Evolutionary conservation across 2,329 filamentous ascomycete species (phyloP).

Genomic region (Paecilomyces fulvus): DNA sequence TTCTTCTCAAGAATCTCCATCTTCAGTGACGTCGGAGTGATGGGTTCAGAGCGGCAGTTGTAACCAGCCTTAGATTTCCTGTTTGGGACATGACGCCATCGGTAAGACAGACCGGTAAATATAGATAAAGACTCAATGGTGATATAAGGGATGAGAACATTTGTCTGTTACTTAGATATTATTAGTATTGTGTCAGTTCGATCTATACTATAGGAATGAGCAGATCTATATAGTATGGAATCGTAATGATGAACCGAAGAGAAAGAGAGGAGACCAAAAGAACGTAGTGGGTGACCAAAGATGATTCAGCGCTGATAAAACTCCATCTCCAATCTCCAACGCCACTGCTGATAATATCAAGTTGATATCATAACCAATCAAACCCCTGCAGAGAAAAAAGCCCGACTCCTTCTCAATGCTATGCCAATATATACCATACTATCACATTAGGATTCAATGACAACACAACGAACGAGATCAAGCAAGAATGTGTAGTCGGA

Average conservation of each 20-base stretch:
- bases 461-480: not conserved
- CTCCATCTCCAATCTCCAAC: not conserved
- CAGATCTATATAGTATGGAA: too few species aligned
- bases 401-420: not conserved
- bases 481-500: not conserved
- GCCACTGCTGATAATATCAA: not conserved
- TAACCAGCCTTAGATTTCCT: not conserved
- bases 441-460: not conserved
- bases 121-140: too few species aligned
- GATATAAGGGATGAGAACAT: too few species aligned
- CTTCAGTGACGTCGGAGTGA: not conserved
- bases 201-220: too few species aligned
- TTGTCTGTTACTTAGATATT: too few species aligned
- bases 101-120: not conserved
- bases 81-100: not conserved
- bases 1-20: not conserved
- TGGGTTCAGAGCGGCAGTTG: not conserved
- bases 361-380: not conserved
- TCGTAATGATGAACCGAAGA: too few species aligned
- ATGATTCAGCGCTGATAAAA: too few species aligned
- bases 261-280: too few species aligned
- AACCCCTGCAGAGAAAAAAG: not conserved
- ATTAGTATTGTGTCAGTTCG: too few species aligned
- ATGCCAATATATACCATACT: not conserved
- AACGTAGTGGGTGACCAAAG: too few species aligned